Percentiles rank a stretch among this genome's conserved stretches.
Conservation (phyloP, 768 basidiomycete genomes). For the Phylloporus rhodoxanthus region DNA sequence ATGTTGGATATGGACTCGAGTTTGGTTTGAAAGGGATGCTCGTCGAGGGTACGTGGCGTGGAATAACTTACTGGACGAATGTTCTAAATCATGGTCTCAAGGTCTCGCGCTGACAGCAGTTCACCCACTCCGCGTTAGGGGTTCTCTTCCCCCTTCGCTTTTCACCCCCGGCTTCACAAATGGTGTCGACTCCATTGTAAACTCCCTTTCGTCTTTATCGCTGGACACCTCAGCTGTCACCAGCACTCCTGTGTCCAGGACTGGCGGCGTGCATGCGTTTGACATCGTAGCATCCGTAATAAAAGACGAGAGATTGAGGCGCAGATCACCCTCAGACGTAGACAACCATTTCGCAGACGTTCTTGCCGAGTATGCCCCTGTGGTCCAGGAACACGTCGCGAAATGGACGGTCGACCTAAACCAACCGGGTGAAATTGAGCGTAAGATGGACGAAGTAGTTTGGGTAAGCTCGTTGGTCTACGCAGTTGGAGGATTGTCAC, state of each 20-base stretch:
- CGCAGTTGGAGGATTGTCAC: conserved; percentile 50
- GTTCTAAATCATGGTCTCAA: neutral
- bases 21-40: conserved; percentile 57
- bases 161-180: conserved; percentile 1
- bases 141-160: conserved; percentile 13
- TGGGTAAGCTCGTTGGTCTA: conserved; percentile 56
- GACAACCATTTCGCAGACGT: conserved; percentile 13
- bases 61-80: neutral
- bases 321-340: conserved; percentile 11
- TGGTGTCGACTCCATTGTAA: conserved; percentile 1
- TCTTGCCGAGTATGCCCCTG: neutral
- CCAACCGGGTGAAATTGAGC: conserved; percentile 36
- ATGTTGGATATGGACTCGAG: conserved; percentile 56
- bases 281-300: conserved; percentile 49
- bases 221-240: neutral
- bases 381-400: conserved; percentile 21
- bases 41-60: conserved; percentile 45
- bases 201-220: conserved; percentile 3
- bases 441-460: conserved; percentile 57
- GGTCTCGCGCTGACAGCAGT: conserved; percentile 24
- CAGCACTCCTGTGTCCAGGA: neutral
- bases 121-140: conserved; percentile 35
- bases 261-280: conserved; percentile 32
- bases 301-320: conserved; percentile 37
- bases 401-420: conserved; percentile 40